Base-by-base conservation (phyloP, 495 filamentous ascomycete genomes). In the Collariella sp. region DNA sequence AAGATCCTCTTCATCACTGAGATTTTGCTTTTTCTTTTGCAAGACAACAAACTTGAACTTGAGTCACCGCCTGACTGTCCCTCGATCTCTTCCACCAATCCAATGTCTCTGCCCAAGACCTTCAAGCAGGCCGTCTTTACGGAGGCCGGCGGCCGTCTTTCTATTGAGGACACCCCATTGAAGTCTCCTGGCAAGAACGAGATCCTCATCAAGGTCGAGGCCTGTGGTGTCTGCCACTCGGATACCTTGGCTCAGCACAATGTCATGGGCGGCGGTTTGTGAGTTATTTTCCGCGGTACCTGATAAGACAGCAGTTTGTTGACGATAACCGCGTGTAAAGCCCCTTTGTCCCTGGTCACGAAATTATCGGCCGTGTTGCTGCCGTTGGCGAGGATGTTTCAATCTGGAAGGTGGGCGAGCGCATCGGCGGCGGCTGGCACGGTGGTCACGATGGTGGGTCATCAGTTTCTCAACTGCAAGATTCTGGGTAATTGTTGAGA, bases 141-240 rank as follows among this genome's bases (percentile, higher is more conserved):
- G 39, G 60, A 64, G 41, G 53, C 57, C 2, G 69, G 70, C 40
- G 62, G 44, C 3, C 67, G 72, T n/a, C 56, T 79, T 34, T 62
- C 54, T 16, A 40, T 65, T 20, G 52, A 52, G 16, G 60, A 62
- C 1, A 36, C 47, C 18, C 34, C 45, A 7, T 29, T 66, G 31
- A 87, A 88, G 72, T 74, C 75, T 4, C 88, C 91, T 56, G 83
- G 82, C 44, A 76, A 82, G 35, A 72, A 83, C 66, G 86, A 91
- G 60, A 73, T 91, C 45, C 85, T 90, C 54, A 74, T 91, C 51
- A 80, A 75, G 62, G 69, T 72, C 52, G 70, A 72, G 35, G 67
- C 67, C 50, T 94, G 88, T 65, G 87, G 88, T 60, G 83, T 91
- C 16, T 90, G 87, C 67, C 85, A 82, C 33, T 86, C 81, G 19